Base-by-base conservation (phyloP, 2,329 filamentous ascomycete species). In the Pseudopithomyces chartarum region DNA sequence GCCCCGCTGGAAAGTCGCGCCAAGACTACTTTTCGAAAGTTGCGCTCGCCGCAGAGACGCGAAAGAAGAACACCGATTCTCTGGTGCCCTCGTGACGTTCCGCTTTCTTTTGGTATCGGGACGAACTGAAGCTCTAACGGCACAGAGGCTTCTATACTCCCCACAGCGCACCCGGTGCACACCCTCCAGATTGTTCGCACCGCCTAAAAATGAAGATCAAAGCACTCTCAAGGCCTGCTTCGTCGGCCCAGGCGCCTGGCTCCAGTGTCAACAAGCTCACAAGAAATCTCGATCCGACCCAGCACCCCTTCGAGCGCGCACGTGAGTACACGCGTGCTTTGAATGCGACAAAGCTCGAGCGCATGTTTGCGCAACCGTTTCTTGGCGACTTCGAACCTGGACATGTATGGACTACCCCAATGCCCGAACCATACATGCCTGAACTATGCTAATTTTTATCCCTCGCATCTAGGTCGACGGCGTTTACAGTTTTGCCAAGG, bases 271-370 rank as follows among this genome's bases (percentile, higher is more conserved):
- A 85, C 51, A 88, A 87, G 69, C 80, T 85, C 66, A 86, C 87
- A 57, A 85, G 87, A 63, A 91, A 90, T 76, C 75, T 96, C 69
- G 91, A 96, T 78, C 90, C 93, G 26, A 88, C 90, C 40, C 84
- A 94, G 57, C 92, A 97, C 78, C 93, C 91, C 2, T 97, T 97
- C 77, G 92, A 96, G 78, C 85, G 92, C 69, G 93, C 93, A 45
- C 83, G 92, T 76, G 93, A 97, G 79, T 94, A 92, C 73, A 91
- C 88, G 13, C 80, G 88, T 65, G 88, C 89, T 11, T 80, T 91
- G 59, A 90, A 92, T 85, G 93, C 93, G 23, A 92, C 92, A 56
- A 97, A 97, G 76, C 80, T 97, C 59, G 92, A 97, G 79, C 90
- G 93, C 66, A 94, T 97, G 90, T 96, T 96, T 76, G 89, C 89